These are phyloP conservation scores for Myriosclerotinia duriaeana DNA, from an alignment of 2,329 filamentous ascomycete genomes.

Conservation along the genomic window DNA sequence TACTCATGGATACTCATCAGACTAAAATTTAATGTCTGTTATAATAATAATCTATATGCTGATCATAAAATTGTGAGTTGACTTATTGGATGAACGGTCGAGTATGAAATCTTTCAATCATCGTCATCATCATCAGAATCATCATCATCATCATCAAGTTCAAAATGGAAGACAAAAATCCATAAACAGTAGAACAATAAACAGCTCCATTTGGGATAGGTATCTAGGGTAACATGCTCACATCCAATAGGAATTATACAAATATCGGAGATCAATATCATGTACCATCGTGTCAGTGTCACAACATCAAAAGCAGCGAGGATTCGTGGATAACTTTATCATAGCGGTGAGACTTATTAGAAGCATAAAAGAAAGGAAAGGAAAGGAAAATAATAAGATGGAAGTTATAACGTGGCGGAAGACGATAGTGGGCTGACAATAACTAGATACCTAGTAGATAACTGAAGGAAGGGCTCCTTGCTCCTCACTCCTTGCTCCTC, in stretches of 20 bases:
- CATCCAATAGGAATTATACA: slow-evolving; percentile 18
- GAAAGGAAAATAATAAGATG: background rate
- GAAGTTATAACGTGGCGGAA: too few relatives aligned
- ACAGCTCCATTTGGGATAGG: too few relatives aligned
- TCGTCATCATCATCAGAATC: too few relatives aligned
- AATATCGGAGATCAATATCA: slow-evolving; percentile 17
- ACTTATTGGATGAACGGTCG: background rate
- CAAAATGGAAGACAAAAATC: background rate
- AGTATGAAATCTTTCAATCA: background rate
- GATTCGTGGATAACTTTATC: background rate
- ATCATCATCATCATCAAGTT: background rate
- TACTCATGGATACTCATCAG: too few relatives aligned
- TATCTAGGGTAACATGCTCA: background rate
- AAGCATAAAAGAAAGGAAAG: slow-evolving; percentile 2
- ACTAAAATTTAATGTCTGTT: too few relatives aligned
- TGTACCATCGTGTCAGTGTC: slow-evolving; percentile 8
- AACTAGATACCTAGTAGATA: too few relatives aligned
- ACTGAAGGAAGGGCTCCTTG: background rate
- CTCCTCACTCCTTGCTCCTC: background rate
- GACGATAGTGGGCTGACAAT: too few relatives aligned
- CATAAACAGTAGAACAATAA: background rate
- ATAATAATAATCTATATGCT: slow-evolving; percentile 1
- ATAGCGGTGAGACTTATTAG: slow-evolving; percentile 19
- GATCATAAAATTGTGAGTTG: background rate
- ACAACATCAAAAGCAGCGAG: slow-evolving; percentile 21